Base-by-base conservation (phyloP, 306 rosid genomes). In the Nissolia schottii region DNA sequence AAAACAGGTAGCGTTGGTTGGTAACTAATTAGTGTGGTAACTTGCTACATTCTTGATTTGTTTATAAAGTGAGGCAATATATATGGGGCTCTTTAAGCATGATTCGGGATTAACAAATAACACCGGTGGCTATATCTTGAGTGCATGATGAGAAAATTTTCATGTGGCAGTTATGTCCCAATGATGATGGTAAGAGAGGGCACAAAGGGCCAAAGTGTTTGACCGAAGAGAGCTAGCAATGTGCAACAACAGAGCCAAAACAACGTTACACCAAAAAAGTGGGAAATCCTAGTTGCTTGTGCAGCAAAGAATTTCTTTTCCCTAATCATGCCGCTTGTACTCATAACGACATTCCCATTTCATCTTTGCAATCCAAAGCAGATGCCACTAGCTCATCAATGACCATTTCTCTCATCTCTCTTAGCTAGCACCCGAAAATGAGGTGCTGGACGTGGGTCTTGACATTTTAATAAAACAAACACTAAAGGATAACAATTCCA, bases 91-190 rank as follows among this genome's bases (percentile, higher is more conserved):
- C 38, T 25, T 28, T 41, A 51, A 75, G 65, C 67, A 83, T 81
- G 80, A 86, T 73, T 79, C 76, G 3, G 20, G 53, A 66, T 48
- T 43, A 76, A 50, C 20, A 64, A 64, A 72, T 67, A 45, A 43
- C 10, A 55, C 66, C 38, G 77, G 22, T 61, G 79, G 63, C 10
- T 66, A 77, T 72, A 70, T 45, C 71, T 71, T 70, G 8, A 65
- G 67, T 25, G 67, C 61, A 67, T 77, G 78, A 87, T 75, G 78
- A 87, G 60, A 77, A 82, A 82, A 25, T 79, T 74, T n/a, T 74
- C 71, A 64, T 74, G 85, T 71, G 69, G 87, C 76, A 72, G 89
- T 85, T 73, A 83, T 85, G 85, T 85, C 13, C 80, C 85, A 83
- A 85, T 87, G 84, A 85, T 87, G 84, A 87, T 87, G 92, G 75